A percentile compares a stretch with the other conserved stretches of the same genome.
Conservation (phyloP, 441 rosid species). For the Pelargonium myrrhifolium region DNA sequence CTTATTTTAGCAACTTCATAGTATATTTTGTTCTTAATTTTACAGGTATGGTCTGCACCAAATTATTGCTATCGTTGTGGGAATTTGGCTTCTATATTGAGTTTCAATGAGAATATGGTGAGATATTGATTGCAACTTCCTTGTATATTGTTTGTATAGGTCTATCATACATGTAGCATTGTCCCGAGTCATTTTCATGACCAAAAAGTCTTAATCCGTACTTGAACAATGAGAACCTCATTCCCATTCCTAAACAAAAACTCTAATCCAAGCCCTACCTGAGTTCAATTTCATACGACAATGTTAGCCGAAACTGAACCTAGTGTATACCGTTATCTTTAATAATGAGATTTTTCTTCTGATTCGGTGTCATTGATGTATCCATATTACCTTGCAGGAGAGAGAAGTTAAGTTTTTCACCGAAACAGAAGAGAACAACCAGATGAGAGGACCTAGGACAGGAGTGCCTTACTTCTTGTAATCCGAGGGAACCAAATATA, state of each 20-base stretch:
- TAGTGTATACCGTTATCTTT: no score
- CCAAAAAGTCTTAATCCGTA: no score
- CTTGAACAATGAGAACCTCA: no score
- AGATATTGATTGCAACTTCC: constrained; percentile 22
- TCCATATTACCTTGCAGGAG: constrained; percentile 40
- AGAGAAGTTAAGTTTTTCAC: constrained; percentile 95
- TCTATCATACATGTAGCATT: background rate
- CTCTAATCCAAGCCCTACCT: background rate
- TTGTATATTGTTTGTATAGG: background rate
- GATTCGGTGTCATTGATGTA: no score
- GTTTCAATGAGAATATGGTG: constrained; percentile 97
- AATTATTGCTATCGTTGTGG: constrained; percentile 99
- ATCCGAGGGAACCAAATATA: constrained; percentile 19
- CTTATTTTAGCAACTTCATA: constrained; percentile 16
- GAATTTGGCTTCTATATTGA: constrained; percentile 96
- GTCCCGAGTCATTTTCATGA: background rate
- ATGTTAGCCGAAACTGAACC: no score
- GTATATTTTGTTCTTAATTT: constrained; percentile 20
- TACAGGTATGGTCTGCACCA: constrained; percentile 99
- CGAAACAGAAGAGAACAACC: constrained; percentile 97
- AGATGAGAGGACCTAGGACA: constrained; percentile 99
- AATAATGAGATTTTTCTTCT: no score
- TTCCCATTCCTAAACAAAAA: no score
- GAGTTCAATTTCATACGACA: background rate
- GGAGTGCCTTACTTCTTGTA: constrained; percentile 96